Evolutionary conservation across 345 rosid species (phyloP), one percentile per base, ranked within the genome.

Genomic region (Bretschneidera sinensis): DNA sequence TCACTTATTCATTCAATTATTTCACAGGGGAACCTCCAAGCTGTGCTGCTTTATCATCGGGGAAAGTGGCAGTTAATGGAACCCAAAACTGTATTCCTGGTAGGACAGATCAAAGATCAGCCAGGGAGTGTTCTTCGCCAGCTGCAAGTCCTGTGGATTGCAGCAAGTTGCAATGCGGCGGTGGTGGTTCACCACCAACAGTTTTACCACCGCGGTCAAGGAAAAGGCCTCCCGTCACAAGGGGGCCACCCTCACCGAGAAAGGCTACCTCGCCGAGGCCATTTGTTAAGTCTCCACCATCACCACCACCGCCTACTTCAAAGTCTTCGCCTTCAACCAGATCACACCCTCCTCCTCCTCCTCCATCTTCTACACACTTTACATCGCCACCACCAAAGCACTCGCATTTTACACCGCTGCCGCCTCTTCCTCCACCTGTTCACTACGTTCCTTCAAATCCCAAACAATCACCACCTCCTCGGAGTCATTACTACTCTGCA

Each of bases 1-100:
- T 85, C 57, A 87, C 84, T 2, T 85, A 71, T 59, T 71, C 85
- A 48, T 83, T 72, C 70, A 87, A 87, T 60, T 87, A 79, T 67
- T 83, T 87, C 80, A 69, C 79, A 22, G 87, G 88, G 14, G 83
- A 75, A 34, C 78, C 91, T 8, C 86, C 91, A 0, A 28, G 65
- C 17, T 87, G 95, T 25, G 61, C 80, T n/a, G 84, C 85, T 1
- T 17, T 55, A 22, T 57, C 76, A 13, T 67, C 68, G 7, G 66
- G 74, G 0, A 50, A 47, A 0, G 56, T 65, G 18, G 15, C 45
- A n/a, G n/a, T n/a, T 2, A 73, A 85, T 45, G 80, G 84, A 0
- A 68, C 78, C 28, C 59, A 67, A 57, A 87, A 87, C 15, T 85
- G 91, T 47, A 66, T 87, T 65, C 25, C 75, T 6, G 81, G 83